Evolutionary conservation across 768 basidiomycete species (phyloP).

Genomic region (Suillus sp.): DNA sequence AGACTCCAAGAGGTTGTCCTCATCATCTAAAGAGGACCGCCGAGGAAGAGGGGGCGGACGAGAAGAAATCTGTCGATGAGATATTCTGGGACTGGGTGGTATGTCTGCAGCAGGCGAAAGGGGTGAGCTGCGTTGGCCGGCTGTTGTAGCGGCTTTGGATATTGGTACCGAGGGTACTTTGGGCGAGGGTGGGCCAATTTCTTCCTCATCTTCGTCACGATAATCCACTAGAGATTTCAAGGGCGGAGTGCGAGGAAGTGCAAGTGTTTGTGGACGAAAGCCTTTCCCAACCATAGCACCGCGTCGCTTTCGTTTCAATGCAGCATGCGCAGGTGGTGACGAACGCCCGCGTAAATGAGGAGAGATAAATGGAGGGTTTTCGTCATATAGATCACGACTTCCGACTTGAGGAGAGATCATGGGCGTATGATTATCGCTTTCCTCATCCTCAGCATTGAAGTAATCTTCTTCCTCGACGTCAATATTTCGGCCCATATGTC

Average conservation of each 20-base stretch:
- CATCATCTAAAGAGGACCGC: conserved; percentile 49
- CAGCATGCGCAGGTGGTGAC: conserved; percentile 34
- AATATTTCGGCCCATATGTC: conserved; percentile 47
- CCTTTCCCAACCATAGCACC: conserved; percentile 47
- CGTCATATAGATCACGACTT: conserved; percentile 37
- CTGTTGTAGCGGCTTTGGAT: conserved; percentile 21
- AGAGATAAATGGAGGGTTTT: conserved; percentile 36
- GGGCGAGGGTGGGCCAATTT: conserved; percentile 23
- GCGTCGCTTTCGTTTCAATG: conserved; percentile 63
- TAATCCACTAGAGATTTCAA: conserved; percentile 75
- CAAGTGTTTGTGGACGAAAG: conserved; percentile 44
- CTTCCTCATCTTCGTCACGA: conserved; percentile 72
- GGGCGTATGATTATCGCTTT: conserved; percentile 49
- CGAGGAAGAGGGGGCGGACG: conserved; percentile 47
- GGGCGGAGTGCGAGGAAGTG: conserved; percentile 50
- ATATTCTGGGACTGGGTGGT: conserved; percentile 40
- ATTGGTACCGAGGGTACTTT: conserved; percentile 15
- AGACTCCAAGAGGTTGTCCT: conserved; percentile 56
- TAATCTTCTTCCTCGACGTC: conserved; percentile 90
- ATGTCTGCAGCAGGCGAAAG: conserved; percentile 37
- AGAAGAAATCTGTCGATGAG: conserved; percentile 39
- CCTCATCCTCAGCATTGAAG: conserved; percentile 89
- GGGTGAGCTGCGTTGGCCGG: conserved; percentile 25
- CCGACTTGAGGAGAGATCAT: conserved; percentile 31
- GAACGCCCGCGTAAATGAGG: conserved; percentile 28